Conservation (phyloP, 108 stramenopile species). For the Conticribra weissflogii region DNA sequence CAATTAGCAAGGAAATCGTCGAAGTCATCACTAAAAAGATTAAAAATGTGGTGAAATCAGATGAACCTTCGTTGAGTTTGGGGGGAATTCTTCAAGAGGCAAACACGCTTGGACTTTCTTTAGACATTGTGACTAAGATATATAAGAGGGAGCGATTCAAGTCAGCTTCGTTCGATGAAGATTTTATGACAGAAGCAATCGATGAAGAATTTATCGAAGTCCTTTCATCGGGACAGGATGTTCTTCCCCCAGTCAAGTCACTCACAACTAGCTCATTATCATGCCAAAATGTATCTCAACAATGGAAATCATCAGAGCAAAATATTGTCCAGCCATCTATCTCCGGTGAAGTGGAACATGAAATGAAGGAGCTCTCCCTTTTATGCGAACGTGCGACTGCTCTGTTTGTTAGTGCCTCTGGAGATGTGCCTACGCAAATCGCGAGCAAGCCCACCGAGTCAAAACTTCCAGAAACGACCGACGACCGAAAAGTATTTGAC, state of each 20-base stretch:
- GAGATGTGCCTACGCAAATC: background rate
- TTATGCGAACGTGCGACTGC: slow-evolving; percentile 10
- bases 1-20: slow-evolving; percentile 3
- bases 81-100: slow-evolving; percentile 42
- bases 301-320: slow-evolving; percentile 6
- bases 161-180: background rate
- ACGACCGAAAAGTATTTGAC: too few relatives aligned
- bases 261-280: background rate
- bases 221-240: background rate
- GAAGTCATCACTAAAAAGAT: slow-evolving; percentile 19
- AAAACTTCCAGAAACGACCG: background rate
- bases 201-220: background rate
- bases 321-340: background rate
- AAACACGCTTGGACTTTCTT: slow-evolving; percentile 25
- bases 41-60: slow-evolving; percentile 24
- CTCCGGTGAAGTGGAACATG: background rate
- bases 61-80: slow-evolving; percentile 18
- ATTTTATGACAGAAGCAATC: background rate
- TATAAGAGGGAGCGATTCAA: slow-evolving; percentile 37
- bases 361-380: slow-evolving; percentile 15
- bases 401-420: background rate
- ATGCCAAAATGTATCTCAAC: background rate
- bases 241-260: background rate
- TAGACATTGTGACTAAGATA: slow-evolving; percentile 36
- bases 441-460: too few relatives aligned